Conservation (phyloP, 352 stramenopile genomes). For the Globisporangium nunn region DNA sequence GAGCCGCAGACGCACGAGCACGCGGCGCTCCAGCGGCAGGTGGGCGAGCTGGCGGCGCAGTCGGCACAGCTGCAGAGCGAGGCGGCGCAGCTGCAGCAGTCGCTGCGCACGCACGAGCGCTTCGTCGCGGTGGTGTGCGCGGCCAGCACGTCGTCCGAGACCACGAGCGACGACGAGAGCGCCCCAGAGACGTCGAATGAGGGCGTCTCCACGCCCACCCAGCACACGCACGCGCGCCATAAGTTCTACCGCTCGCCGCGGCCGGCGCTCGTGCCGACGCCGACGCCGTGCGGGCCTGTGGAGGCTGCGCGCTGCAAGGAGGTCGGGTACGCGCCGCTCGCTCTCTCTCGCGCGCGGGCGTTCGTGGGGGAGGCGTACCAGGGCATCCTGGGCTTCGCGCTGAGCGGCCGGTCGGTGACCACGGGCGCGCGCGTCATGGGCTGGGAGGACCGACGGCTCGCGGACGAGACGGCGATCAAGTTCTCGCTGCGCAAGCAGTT, state of each 20-base stretch:
- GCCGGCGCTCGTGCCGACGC: conserved; percentile 21
- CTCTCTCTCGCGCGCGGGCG: conserved; percentile 14
- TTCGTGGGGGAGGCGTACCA: conserved; percentile 39
- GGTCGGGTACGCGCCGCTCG: conserved; percentile 7
- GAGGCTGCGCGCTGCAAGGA: conserved; percentile 4
- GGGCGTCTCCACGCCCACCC: conserved; percentile 23
- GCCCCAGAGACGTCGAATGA: conserved; percentile 24
- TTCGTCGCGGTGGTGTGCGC: conserved; percentile 31
- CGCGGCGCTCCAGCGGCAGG: conserved; percentile 26
- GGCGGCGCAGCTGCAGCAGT: conserved; percentile 26
- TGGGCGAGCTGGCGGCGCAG: conserved; percentile 29
- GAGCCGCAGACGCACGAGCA: conserved; percentile 10
- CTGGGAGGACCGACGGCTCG: conserved; percentile 57
- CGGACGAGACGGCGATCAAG: conserved; percentile 44
- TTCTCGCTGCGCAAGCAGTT: conserved; percentile 68
- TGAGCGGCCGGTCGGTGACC: conserved; percentile 40
- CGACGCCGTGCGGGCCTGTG: neutral
- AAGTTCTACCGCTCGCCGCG: conserved; percentile 25
- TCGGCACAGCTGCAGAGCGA: conserved; percentile 38
- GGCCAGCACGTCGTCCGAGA: conserved; percentile 13
- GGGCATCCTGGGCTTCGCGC: conserved; percentile 40
- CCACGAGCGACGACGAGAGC: conserved; percentile 11
- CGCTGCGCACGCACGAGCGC: conserved; percentile 31
- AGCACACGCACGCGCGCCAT: conserved; percentile 4
- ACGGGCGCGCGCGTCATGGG: conserved; percentile 47